Evolutionary conservation across 768 basidiomycete genomes (phyloP).

Genomic region (Boletellus emodensis): DNA sequence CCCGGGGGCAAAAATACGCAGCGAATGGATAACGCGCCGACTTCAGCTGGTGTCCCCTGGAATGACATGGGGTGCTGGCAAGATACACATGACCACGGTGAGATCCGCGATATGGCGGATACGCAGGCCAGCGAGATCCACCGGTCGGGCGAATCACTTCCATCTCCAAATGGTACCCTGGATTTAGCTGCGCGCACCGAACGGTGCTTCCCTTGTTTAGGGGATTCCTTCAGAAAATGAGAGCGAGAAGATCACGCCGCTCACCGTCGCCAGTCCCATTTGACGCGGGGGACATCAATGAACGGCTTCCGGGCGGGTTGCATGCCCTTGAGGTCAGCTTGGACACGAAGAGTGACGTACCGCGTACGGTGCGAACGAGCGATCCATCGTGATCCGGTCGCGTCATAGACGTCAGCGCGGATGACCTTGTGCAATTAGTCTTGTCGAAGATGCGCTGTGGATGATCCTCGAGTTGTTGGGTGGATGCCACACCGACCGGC

Average conservation of each 20-base stretch:
- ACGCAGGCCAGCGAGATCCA: conserved; percentile 7
- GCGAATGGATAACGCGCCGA: neutral
- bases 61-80: neutral
- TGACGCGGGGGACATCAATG: neutral
- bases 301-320: neutral
- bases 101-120: conserved; percentile 2
- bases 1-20: neutral
- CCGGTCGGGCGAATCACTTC: conserved; percentile 11
- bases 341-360: conserved; percentile 11
- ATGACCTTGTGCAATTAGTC: neutral
- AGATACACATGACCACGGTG: conserved; percentile 1
- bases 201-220: neutral
- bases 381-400: conserved; percentile 6
- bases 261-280: neutral
- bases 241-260: neutral
- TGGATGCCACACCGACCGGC: conserved; percentile 1
- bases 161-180: conserved; percentile 5
- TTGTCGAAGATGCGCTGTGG: neutral
- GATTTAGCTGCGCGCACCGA: neutral
- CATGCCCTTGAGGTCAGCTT: neutral
- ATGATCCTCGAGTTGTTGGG: conserved; percentile 15
- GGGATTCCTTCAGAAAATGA: conserved; percentile 1
- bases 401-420: conserved; percentile 5
- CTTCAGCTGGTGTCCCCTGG: neutral
- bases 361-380: neutral